Percentiles rank a stretch among this genome's conserved stretches.
These are phyloP conservation scores for Argentina anserina DNA, from an alignment of 306 rosid genomes.

Conservation along the genomic window DNA sequence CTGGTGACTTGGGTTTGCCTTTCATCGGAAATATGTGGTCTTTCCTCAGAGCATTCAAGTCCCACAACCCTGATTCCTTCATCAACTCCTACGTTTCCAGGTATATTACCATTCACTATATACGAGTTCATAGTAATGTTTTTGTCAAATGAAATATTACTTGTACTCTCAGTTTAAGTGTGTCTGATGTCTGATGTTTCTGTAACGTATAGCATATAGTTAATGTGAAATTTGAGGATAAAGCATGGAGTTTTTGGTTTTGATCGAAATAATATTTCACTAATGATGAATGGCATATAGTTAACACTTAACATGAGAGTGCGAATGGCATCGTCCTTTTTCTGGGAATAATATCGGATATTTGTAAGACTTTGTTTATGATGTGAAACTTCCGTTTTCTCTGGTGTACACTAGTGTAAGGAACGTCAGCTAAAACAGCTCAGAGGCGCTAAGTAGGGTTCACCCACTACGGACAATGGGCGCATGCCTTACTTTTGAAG, in stretches of 20 bases:
- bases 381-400: background rate
- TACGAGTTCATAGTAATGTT: too few relatives aligned
- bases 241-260: too few relatives aligned
- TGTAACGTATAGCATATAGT: too few relatives aligned
- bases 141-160: too few relatives aligned
- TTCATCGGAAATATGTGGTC: conserved; percentile 96
- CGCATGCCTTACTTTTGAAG: background rate
- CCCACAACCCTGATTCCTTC: conserved; percentile 74
- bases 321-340: too few relatives aligned
- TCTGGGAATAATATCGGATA: too few relatives aligned
- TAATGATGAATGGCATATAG: too few relatives aligned
- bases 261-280: too few relatives aligned
- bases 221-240: too few relatives aligned
- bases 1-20: conserved; percentile 91
- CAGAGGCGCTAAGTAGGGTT: background rate
- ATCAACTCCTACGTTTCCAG: conserved; percentile 59
- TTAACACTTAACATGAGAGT: too few relatives aligned
- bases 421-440: background rate
- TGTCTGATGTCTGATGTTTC: too few relatives aligned
- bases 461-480: background rate
- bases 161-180: too few relatives aligned
- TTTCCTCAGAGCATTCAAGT: conserved; percentile 85
- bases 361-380: background rate
- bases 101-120: conserved; percentile 20
- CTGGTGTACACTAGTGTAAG: background rate